These are phyloP conservation scores for Violaceomyces palustris DNA, from an alignment of 1,284 basidiomycete species.

Conservation along the genomic window DNA sequence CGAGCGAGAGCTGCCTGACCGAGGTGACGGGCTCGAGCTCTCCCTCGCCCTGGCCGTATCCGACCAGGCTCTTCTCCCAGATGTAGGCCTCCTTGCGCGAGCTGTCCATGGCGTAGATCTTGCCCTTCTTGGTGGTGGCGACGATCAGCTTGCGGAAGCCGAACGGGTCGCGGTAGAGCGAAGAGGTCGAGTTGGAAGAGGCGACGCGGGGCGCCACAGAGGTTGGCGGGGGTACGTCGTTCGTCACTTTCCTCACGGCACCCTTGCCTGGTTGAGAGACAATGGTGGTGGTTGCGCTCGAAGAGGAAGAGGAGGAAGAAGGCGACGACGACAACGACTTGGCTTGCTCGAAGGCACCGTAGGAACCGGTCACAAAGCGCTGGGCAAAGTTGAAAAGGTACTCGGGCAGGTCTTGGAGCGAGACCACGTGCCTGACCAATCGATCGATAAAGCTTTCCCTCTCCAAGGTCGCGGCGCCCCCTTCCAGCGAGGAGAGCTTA, in stretches of 20 bases:
- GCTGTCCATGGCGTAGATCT: constrained; percentile 75
- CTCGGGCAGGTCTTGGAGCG: constrained; percentile 64
- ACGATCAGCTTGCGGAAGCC: constrained; percentile 83
- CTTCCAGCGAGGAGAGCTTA: constrained; percentile 51
- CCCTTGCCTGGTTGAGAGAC: constrained; percentile 23
- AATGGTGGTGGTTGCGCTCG: constrained; percentile 18
- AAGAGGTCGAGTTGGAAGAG: constrained; percentile 18
- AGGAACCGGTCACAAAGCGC: constrained; percentile 70
- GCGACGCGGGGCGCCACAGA: constrained; percentile 31
- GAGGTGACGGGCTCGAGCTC: constrained; percentile 28
- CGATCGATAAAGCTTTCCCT: constrained; percentile 61
- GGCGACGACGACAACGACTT: constrained; percentile 44
- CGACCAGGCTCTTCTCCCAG: constrained; percentile 49
- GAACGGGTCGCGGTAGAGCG: constrained; percentile 63
- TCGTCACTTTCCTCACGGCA: constrained; percentile 5
- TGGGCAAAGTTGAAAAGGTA: constrained; percentile 66
- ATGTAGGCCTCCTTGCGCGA: constrained; percentile 57
- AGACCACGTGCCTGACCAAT: constrained; percentile 38
- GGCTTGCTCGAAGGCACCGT: constrained; percentile 54
- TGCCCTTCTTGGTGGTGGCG: constrained; percentile 67
- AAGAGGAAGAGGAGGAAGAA: constrained; percentile 1
- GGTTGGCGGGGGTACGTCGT: constrained; percentile 16
- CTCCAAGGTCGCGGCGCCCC: constrained; percentile 20
- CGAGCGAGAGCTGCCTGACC: constrained; percentile 37
- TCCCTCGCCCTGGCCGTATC: constrained; percentile 46